Base-by-base conservation (phyloP, 208 protist genomes). In the Wallacemonas collosoma region DNA sequence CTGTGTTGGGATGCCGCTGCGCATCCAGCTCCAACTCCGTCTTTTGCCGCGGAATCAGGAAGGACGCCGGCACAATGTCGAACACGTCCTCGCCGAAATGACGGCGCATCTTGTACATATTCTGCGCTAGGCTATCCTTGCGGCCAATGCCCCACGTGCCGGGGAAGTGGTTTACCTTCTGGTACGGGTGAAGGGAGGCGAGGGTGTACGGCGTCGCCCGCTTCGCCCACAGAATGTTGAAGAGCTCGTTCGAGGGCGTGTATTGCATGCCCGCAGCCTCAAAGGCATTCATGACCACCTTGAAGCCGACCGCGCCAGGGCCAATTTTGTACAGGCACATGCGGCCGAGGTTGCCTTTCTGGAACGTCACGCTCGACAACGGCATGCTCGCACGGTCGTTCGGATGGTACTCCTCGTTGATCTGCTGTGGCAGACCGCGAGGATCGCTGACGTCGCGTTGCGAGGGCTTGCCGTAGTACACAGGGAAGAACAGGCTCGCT, bases 141-240 rank as follows among this genome's bases (percentile, higher is more conserved):
- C 94, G 78, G 47, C 94, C 93, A 60, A 97, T 86, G 44, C 91
- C 92, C 89, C 92, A 96, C 17, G 94, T 95, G 54, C 94, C 94
- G 40, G 94, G 93, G 64, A 97, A 97, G 77, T 97, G 93, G 71
- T 97, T 97, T 43, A 97, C 88, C 78, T 95, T 95, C 74, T 96
- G 93, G 67, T 97, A 97, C 43, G 87, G 76, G 17, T 81, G 89
- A 26, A 96, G 74, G 35, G 85, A 80, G 44, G 83, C 81, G n/a
- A 94, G 75, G 9, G 88, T 95, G 72, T 93, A 89, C 8, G 82
- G 73, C 26, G 86, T 94, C 55, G 91, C 91, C 5, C 93, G 83
- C 79, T 98, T 98, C 54, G 92, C 89, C 93, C 94, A 98, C 80
- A 98, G 71, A 51, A 97, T 82, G 80, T 94, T 97, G 80, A 95